Evolutionary conservation across 2,329 filamentous ascomycete genomes (phyloP).

Genomic region (Pseudogymnoascus sp.): DNA sequence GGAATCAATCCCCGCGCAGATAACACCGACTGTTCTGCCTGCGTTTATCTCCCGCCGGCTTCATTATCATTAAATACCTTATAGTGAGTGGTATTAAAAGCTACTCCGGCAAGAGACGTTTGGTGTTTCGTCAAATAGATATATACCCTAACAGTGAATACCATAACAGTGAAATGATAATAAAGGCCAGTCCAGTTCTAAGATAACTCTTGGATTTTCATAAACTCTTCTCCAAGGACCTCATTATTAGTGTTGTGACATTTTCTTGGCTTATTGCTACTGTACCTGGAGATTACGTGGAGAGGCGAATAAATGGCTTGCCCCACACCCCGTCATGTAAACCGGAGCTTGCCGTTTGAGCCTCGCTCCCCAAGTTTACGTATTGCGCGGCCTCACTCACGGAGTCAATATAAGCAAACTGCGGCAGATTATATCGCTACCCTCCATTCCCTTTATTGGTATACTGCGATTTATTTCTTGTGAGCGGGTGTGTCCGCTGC

Average conservation of each 20-base stretch:
- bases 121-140: neutral
- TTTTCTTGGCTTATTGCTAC: neutral
- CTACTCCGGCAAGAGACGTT: neutral
- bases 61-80: neutral
- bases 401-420: neutral
- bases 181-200: neutral
- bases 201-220: neutral
- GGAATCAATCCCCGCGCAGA: neutral
- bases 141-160: neutral
- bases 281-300: slow-evolving; percentile 1
- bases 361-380: slow-evolving; percentile 1
- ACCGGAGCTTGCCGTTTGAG: slow-evolving; percentile 7
- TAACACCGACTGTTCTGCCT: neutral
- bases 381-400: slow-evolving; percentile 7
- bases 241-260: neutral
- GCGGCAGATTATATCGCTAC: neutral
- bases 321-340: neutral
- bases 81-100: neutral
- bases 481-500: neutral
- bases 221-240: neutral
- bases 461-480: neutral
- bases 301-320: neutral
- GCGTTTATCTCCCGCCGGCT: neutral
- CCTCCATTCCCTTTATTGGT: neutral
- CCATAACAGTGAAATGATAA: neutral